Percentiles rank a stretch among this genome's conserved stretches.
Conservation (phyloP, 2,329 filamentous ascomycete genomes). For the Fusarium globosum region DNA sequence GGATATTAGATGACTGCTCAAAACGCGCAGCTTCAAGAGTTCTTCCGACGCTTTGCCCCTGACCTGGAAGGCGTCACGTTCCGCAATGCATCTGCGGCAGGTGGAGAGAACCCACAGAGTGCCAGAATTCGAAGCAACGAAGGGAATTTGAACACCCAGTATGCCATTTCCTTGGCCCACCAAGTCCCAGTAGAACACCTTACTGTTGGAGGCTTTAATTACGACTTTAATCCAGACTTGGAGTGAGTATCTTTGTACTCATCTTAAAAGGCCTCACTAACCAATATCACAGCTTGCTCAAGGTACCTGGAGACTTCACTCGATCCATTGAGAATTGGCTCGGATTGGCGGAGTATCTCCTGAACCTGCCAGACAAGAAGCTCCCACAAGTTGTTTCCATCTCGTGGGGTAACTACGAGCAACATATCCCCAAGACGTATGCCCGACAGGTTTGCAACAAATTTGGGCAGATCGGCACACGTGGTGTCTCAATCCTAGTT, state of each 20-base stretch:
- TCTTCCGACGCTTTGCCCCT: conserved; percentile 65
- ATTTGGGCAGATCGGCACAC: conserved; percentile 72
- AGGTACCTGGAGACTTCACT: conserved; percentile 41
- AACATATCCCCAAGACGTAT: conserved; percentile 69
- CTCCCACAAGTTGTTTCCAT: conserved; percentile 73
- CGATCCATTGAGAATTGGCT: conserved; percentile 73
- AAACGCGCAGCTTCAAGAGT: conserved; percentile 65
- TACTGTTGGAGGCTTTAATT: conserved; percentile 48
- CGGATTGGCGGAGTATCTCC: conserved; percentile 69
- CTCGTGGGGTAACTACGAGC: conserved; percentile 78
- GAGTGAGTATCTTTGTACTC: conserved; percentile 43
- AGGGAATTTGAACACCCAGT: conserved; percentile 54
- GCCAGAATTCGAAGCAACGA: conserved; percentile 46
- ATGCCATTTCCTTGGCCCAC: conserved; percentile 49
- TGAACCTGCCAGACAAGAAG: conserved; percentile 62
- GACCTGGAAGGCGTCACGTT: conserved; percentile 65
- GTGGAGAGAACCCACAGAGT: conserved; percentile 63
- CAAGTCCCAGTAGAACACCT: conserved; percentile 51
- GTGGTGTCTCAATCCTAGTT: conserved; percentile 75
- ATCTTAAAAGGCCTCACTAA: neutral
- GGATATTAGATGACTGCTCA: conserved; percentile 59
- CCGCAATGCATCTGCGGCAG: conserved; percentile 66
- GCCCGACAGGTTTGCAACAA: conserved; percentile 63
- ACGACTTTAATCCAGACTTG: conserved; percentile 48
- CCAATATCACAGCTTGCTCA: conserved; percentile 19